Conservation (phyloP, 148 eudicot genomes). For the Vaccinium myrtillus region DNA sequence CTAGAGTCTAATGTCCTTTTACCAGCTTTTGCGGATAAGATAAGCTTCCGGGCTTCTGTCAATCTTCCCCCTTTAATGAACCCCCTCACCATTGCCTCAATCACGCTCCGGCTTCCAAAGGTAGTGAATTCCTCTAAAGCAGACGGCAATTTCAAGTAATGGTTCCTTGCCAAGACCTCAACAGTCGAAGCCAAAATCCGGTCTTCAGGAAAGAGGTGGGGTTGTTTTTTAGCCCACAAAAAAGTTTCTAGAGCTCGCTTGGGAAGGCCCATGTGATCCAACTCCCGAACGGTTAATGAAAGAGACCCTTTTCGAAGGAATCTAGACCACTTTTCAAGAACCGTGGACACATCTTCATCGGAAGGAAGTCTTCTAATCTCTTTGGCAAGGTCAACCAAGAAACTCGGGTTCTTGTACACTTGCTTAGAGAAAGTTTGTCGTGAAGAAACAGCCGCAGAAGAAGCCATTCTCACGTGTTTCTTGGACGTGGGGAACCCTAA, state of each 20-base stretch:
- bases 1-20: constrained; percentile 64
- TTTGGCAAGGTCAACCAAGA: constrained; percentile 69
- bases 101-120: constrained; percentile 53
- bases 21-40: constrained; percentile 51
- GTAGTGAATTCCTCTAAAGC: constrained; percentile 47
- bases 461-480: constrained; percentile 27
- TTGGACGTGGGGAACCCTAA: constrained; percentile 65
- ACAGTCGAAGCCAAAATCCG: constrained; percentile 75
- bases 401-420: constrained; percentile 66
- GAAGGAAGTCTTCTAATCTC: constrained; percentile 58
- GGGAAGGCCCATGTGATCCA: constrained; percentile 91
- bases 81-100: constrained; percentile 81
- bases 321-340: constrained; percentile 52
- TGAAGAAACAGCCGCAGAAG: constrained; percentile 29
- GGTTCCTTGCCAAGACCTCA: constrained; percentile 76
- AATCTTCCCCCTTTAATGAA: constrained; percentile 70
- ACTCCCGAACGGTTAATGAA: constrained; percentile 73
- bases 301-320: constrained; percentile 81
- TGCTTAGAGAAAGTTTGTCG: constrained; percentile 43
- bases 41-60: constrained; percentile 67
- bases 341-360: constrained; percentile 55
- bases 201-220: constrained; percentile 87
- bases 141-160: constrained; percentile 52
- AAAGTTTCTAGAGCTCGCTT: constrained; percentile 74
- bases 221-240: constrained; percentile 78